Base-by-base conservation (phyloP, 352 stramenopile genomes). In the Phytophthora citrophthora region DNA sequence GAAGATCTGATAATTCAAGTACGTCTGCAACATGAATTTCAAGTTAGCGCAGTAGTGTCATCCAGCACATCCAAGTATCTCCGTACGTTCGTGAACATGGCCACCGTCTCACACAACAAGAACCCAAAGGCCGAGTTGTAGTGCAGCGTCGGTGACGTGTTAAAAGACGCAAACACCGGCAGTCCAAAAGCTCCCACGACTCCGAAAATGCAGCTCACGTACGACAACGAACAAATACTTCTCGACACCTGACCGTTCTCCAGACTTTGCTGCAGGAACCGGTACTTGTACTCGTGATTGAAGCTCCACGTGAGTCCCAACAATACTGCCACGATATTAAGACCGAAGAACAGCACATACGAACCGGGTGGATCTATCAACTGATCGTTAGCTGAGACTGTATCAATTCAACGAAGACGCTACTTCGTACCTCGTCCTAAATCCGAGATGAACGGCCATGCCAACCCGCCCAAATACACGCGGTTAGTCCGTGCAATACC, bases 401-500 rank as follows among this genome's bases (percentile, higher is more conserved):
- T 41, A 23, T 18, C 18, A 56, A 32, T 48, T 9, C 29, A 34
- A 32, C 6, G 1, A 32, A 32, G 27, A 48, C 41, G 7, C 10
- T 29, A 48, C 16, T 29, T 77, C 74, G 11, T 26, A 81, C 79
- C 77, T 38, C 81, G 77, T 1, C 76, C 74, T 20, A 90, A 70
- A 45, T 90, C 77, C 20, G 77, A 83, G 52, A 88, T 53, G 64
- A 83, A 89, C 4, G 80, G 77, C 81, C 81, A 90, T 8, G 57
- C 43, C 36, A 89, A 63, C 0, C 77, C 74, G 18, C 80, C 80
- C 41, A 86, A 54, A 56, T 86, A 89, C n/a, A 77, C 61, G 49
- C 49, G 43, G 43, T 73, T 72, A 45, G 46, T 27, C 40, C 66
- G 75, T 13, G 64, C 68, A 43, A 85, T 72, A 8, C 40, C 46